Evolutionary conservation across 257 asterid species (phyloP), one percentile per base, ranked within the genome.

Genomic region (Anisodus acutangulus): DNA sequence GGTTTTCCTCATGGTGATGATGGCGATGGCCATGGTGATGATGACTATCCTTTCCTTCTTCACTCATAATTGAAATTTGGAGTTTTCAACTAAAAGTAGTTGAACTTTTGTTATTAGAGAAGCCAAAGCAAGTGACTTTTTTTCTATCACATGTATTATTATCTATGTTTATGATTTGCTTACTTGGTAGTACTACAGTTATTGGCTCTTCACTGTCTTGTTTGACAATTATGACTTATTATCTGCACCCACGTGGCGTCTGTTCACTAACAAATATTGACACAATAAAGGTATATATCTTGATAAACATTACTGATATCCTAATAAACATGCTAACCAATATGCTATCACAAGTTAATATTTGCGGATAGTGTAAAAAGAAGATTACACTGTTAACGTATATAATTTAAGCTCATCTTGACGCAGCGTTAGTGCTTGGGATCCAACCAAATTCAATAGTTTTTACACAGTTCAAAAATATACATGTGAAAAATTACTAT

Each of bases 11-110:
- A 12, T 4, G 86, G 86, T 9, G 74, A 62, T 66, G 78, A 9
- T 35, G 15, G 5, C 16, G 45, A n/a, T n/a, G n/a, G n/a, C n/a
- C n/a, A 67, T 68, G 89, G 88, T 59, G 85, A 68, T 84, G 89
- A 57, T 86, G 88, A 85, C 76, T 83, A 6, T 86, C 89, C 90
- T 83, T 88, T 60, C 88, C 92, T 60, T 85, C 94, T 84, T 88
- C 93, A 71, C 91, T 88, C 97, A 94, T 94, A 11, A 76, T 53
- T 76, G 47, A 13, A 22, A 16, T 15, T 76, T 76, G 45, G 26
- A 76, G 15, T 26, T 22, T 13, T 76, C 47, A 51, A 51, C 81
- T 51, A 1, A 22, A 76, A 49, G 9, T 26, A 6, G 63, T 76
- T 6, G 63, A 76, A 76, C 51, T 51, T 11, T 51, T 11, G 59